phyloP scores from a whole-genome alignment of 2,329 filamentous ascomycete genomes.

The Talaromyces sp. region DNA sequence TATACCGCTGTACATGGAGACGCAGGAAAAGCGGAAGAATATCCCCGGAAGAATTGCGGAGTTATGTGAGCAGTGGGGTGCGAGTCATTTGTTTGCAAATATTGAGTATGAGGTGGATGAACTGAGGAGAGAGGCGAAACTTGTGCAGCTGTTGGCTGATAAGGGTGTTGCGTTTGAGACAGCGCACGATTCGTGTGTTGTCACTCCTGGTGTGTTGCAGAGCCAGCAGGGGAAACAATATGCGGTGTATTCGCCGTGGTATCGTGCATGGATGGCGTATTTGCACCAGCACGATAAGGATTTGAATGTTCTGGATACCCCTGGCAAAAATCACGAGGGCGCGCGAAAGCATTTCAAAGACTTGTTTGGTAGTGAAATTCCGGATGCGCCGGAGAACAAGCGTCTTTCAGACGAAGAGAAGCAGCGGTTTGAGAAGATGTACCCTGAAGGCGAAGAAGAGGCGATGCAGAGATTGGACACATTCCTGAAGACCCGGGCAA shows the following conservation, averaged over 20 bases:
- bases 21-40: constrained; percentile 61
- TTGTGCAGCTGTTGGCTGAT: constrained; percentile 61
- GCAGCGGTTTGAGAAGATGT: constrained; percentile 57
- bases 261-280: constrained; percentile 68
- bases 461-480: constrained; percentile 61
- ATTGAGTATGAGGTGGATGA: constrained; percentile 93
- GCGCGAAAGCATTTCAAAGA: constrained; percentile 49
- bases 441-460: constrained; percentile 74
- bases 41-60: constrained; percentile 62
- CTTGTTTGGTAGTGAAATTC: constrained; percentile 62
- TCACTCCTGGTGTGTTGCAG: constrained; percentile 66
- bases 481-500: constrained; percentile 65
- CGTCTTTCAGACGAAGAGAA: constrained; percentile 57
- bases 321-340: constrained; percentile 52
- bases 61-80: constrained; percentile 68
- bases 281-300: constrained; percentile 65
- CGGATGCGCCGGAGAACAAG: constrained; percentile 63
- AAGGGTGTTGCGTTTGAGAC: constrained; percentile 67
- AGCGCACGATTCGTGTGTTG: constrained; percentile 77
- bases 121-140: constrained; percentile 67
- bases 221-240: constrained; percentile 74
- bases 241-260: constrained; percentile 83
- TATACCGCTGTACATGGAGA: constrained; percentile 76
- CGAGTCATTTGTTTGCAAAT: constrained; percentile 74
- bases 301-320: constrained; percentile 60